A percentile compares a stretch with the other conserved stretches of the same genome.
These are phyloP conservation scores for Macrophomina pseudophaseolina DNA, from an alignment of 2,329 filamentous ascomycete species.

Conservation along the genomic window DNA sequence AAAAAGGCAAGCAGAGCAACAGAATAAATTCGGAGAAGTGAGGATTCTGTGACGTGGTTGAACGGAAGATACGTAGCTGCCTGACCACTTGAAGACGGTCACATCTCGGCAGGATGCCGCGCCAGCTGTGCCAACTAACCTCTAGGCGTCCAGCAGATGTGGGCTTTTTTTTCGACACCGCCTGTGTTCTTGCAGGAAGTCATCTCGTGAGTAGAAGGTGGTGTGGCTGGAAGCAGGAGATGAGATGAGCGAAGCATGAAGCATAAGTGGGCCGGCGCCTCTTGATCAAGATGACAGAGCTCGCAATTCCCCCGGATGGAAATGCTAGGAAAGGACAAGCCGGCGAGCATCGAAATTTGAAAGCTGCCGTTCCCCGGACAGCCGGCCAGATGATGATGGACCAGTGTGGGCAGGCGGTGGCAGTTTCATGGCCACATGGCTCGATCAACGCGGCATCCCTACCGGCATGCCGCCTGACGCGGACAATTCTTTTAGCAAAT, in stretches of 20 bases:
- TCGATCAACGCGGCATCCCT: not conserved
- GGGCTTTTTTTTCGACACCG: not conserved
- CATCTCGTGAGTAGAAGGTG: not conserved
- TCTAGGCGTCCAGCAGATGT: slow-evolving; percentile 13
- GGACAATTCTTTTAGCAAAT: not conserved
- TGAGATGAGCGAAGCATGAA: slow-evolving; percentile 15
- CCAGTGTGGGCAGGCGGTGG: slow-evolving; percentile 1
- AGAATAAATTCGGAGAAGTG: not conserved
- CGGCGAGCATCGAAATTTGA: slow-evolving; percentile 24
- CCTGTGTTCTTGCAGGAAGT: not conserved
- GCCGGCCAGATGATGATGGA: not conserved
- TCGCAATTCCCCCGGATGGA: slow-evolving; percentile 13
- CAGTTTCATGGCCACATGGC: slow-evolving; percentile 23
- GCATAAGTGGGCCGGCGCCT: slow-evolving; percentile 13
- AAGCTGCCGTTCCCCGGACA: slow-evolving; percentile 8
- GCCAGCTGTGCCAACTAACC: slow-evolving; percentile 7
- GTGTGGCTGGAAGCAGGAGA: slow-evolving; percentile 1
- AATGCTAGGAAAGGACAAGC: slow-evolving; percentile 5
- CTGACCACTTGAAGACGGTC: not conserved
- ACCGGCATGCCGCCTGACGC: slow-evolving; percentile 8
- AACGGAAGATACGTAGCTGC: slow-evolving; percentile 7
- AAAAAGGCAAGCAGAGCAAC: not conserved
- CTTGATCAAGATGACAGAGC: slow-evolving; percentile 13
- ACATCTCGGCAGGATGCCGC: slow-evolving; percentile 1
- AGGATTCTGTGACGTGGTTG: not conserved